phyloP scores from a whole-genome alignment of 2,329 filamentous ascomycete species.

The Epicoccum sorghinum region DNA sequence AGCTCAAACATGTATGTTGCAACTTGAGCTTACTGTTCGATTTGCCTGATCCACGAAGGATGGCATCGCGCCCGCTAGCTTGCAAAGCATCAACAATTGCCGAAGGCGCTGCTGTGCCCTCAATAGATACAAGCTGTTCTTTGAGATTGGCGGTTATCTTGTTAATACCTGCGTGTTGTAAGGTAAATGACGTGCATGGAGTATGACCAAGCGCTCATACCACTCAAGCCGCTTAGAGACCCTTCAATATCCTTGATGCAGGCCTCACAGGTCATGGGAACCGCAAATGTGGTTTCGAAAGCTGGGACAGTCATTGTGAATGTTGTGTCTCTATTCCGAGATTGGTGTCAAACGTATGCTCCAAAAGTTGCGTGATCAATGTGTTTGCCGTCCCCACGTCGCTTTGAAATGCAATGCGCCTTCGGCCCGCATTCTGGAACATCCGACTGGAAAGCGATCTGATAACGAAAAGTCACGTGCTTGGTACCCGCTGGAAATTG shows the following conservation, averaged over 20 bases:
- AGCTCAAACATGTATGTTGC: neutral
- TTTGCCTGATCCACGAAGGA: conserved; percentile 84
- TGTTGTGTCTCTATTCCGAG: neutral
- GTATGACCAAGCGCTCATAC: conserved; percentile 48
- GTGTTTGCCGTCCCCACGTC: conserved; percentile 21
- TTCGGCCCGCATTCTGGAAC: conserved; percentile 16
- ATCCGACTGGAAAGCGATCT: conserved; percentile 10
- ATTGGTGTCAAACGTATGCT: neutral
- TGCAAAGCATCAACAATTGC: conserved; percentile 89
- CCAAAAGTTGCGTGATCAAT: conserved; percentile 11
- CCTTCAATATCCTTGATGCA: conserved; percentile 87
- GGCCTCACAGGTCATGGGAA: conserved; percentile 87
- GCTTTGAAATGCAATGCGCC: conserved; percentile 46
- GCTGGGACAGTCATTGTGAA: conserved; percentile 40
- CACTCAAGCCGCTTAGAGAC: conserved; percentile 74
- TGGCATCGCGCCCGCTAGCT: conserved; percentile 88
- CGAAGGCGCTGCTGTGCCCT: conserved; percentile 90
- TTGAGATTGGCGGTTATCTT: conserved; percentile 83
- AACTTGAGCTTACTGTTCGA: conserved; percentile 72
- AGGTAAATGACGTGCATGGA: conserved; percentile 31
- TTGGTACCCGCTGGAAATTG: conserved; percentile 1
- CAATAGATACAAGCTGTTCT: conserved; percentile 81
- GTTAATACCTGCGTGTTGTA: conserved; percentile 67
- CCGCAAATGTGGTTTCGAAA: conserved; percentile 86
- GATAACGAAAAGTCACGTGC: conserved; percentile 5